Evolutionary conservation across 2,329 filamentous ascomycete species (phyloP), one percentile per base, ranked within the genome.

Genomic region (Geosmithia flava): DNA sequence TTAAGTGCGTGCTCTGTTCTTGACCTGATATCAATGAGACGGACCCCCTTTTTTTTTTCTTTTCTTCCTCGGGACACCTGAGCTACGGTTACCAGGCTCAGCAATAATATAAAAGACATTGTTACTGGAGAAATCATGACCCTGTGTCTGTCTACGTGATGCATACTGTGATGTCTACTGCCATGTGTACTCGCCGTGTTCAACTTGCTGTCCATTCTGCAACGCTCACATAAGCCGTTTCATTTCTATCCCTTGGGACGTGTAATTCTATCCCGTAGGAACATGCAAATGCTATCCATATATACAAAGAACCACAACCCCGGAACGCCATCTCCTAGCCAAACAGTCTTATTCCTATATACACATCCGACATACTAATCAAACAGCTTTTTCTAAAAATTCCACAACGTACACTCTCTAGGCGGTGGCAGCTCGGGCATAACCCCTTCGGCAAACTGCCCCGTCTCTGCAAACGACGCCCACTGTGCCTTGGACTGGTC

Each of bases 381-480:
- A 16, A 19, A 19, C 8, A 17, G 3, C 16, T 19, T 16, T 5
- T 16, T 47, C 42, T 63, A 90, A 56, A 91, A 81, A 59, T 87
- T 79, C 76, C 84, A 91, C 27, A 68, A 64, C 54, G 80, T 81
- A 71, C 81, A 91, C 58, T 91, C 87, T 52, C 80, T 73, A 63
- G 81, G 82, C 0, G 90, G 90, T 19, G 90, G 87, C 44, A 88
- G 67, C 55, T 84, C 74, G 0, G 90, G 90, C 68, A 95, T 84
- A 7, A 81, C 57, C 0, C 82, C 83, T 37, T 80, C 79, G 42
- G 76, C 72, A 62, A 95, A 95, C 30, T 62, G 64, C 1, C 87
- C 87, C 19, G 76, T 77, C 53, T 78, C 70, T 44, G 74, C 68
- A 59, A 89, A 81, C 43, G 74, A 70, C 50, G 70, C 68, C 67